Conservation (phyloP, 331 rosid species). For the Rhamnella rubrinervis region DNA sequence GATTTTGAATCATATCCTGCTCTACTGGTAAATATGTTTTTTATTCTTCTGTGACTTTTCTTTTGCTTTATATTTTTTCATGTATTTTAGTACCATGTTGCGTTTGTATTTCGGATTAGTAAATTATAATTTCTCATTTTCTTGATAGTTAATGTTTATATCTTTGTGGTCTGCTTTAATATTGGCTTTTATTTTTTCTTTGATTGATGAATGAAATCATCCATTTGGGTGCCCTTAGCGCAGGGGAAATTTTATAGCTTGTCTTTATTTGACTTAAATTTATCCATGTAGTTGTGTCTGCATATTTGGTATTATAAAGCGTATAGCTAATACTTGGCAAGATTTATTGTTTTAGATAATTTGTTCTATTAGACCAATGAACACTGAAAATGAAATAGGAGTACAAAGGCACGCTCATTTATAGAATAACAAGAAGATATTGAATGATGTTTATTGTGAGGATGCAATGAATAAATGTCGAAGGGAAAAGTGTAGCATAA, state of each 20-base stretch:
- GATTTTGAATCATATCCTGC: conserved; percentile 92
- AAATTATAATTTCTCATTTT: neutral
- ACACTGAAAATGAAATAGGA: too few relatives aligned
- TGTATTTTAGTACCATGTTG: neutral
- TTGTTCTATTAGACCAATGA: too few relatives aligned
- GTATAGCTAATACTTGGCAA: too few relatives aligned
- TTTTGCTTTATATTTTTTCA: neutral
- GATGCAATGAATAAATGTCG: too few relatives aligned
- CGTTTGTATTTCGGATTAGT: neutral
- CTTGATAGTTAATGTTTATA: neutral
- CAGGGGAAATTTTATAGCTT: neutral
- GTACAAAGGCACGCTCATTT: too few relatives aligned
- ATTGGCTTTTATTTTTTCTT: neutral
- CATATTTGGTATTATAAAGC: neutral
- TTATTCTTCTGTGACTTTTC: neutral
- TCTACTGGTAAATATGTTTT: conserved; percentile 46
- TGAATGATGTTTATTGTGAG: too few relatives aligned
- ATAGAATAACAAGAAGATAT: too few relatives aligned
- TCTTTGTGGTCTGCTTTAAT: neutral
- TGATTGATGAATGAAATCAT: neutral
- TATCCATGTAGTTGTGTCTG: neutral
- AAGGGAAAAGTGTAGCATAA: too few relatives aligned
- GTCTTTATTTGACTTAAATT: too few relatives aligned
- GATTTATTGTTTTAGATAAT: too few relatives aligned
- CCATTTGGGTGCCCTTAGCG: neutral